These are phyloP conservation scores for Takashimella tepidaria DNA, from an alignment of 1,284 basidiomycete species.

Conservation along the genomic window DNA sequence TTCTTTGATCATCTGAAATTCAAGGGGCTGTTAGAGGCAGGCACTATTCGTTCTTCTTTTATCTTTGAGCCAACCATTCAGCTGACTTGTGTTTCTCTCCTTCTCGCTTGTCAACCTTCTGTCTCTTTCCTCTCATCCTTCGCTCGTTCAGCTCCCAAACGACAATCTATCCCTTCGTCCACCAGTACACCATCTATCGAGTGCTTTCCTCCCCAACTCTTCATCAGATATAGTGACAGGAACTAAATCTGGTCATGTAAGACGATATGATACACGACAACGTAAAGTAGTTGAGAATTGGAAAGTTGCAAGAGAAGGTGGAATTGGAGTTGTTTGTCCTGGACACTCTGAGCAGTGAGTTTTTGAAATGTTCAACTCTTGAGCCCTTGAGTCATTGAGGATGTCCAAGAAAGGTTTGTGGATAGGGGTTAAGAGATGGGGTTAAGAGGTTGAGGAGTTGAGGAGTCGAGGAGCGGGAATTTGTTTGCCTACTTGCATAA, in stretches of 20 bases:
- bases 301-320: slow-evolving; percentile 53
- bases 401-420: too few species aligned
- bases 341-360: slow-evolving; percentile 66
- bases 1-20: too few species aligned
- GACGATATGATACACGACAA: slow-evolving; percentile 74
- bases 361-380: not conserved
- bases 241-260: slow-evolving; percentile 68
- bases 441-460: too few species aligned
- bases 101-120: not conserved
- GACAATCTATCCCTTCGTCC: slow-evolving; percentile 72
- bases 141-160: slow-evolving; percentile 59
- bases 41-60: too few species aligned
- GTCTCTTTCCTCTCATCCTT: not conserved
- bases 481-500: too few species aligned
- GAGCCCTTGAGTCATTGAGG: too few species aligned
- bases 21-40: too few species aligned
- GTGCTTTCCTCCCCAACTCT: slow-evolving; percentile 50
- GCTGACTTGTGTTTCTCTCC: not conserved
- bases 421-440: too few species aligned
- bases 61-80: too few species aligned
- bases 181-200: slow-evolving; percentile 70
- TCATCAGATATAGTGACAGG: slow-evolving; percentile 59
- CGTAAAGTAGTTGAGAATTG: slow-evolving; percentile 55
- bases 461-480: too few species aligned
- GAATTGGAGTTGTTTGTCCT: slow-evolving; percentile 59